Conservation (phyloP, 768 basidiomycete genomes). For the Phylloporus sp. region DNA sequence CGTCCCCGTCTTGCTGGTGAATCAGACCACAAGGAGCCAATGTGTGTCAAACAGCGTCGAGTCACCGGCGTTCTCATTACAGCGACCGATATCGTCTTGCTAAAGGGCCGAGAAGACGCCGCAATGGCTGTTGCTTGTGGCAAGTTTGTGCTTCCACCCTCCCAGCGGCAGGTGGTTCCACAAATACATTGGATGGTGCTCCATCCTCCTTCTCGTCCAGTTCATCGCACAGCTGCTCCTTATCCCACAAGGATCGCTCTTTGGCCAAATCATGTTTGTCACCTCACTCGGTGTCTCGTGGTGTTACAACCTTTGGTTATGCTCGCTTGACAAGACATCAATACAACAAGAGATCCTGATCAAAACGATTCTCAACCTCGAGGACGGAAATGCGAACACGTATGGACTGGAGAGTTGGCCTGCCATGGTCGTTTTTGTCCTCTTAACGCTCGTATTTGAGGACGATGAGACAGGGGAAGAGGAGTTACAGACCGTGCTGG, state of each 20-base stretch:
- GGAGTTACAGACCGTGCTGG: no score
- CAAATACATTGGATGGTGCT: conserved; percentile 20
- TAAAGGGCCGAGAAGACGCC: conserved; percentile 10
- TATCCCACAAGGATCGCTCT: conserved; percentile 10
- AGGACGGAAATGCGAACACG: neutral
- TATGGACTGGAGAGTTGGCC: conserved; percentile 6
- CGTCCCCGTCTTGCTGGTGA: no score
- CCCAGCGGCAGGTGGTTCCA: neutral
- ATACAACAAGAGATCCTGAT: conserved; percentile 10
- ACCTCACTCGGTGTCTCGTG: conserved; percentile 25
- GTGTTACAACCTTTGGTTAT: conserved; percentile 29
- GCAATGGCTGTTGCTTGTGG: conserved; percentile 10
- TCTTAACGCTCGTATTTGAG: no score
- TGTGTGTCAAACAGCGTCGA: no score
- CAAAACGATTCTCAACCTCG: neutral
- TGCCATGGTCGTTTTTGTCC: conserved; percentile 10
- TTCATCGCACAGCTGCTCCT: conserved; percentile 27
- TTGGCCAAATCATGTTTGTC: conserved; percentile 14
- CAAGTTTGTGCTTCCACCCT: conserved; percentile 2
- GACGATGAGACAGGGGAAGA: no score
- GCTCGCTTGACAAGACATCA: conserved; percentile 29
- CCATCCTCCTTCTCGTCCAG: conserved; percentile 26
- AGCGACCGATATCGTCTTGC: conserved; percentile 1
- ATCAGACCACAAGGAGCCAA: no score
- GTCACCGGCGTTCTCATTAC: conserved; percentile 7